Percentiles rank a stretch among this genome's conserved stretches.
These are phyloP conservation scores for Aegilops longissima DNA, from an alignment of 176 grass and related monocot species.

Conservation along the genomic window DNA sequence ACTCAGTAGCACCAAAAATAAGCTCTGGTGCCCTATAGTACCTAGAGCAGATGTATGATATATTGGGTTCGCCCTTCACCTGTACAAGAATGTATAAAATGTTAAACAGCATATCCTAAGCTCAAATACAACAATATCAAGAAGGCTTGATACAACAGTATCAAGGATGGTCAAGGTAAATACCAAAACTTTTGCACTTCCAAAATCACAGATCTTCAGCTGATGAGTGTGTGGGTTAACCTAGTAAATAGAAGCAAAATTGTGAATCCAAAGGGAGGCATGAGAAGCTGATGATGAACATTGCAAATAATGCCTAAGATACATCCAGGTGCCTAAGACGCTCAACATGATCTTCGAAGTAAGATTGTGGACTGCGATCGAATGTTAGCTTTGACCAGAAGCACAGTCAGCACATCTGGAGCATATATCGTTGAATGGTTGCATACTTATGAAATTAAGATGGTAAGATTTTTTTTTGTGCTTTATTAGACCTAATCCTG, in stretches of 20 bases:
- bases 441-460: not conserved
- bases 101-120: not conserved
- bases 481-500: not conserved
- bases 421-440: not conserved
- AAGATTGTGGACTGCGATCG: not conserved
- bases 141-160: not conserved
- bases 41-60: conserved; percentile 81
- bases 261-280: not conserved
- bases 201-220: conserved; percentile 73
- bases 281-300: not conserved
- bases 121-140: not conserved
- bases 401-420: not conserved
- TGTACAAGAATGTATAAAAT: conserved; percentile 16
- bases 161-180: conserved; percentile 11
- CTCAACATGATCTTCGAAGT: not conserved
- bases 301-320: not conserved
- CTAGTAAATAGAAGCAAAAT: conserved; percentile 26
- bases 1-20: conserved; percentile 80
- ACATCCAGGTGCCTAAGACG: not conserved
- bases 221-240: conserved; percentile 85
- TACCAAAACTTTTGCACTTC: conserved; percentile 86
- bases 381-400: not conserved
- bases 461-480: not conserved
- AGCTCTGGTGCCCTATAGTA: conserved; percentile 80
- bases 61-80: conserved; percentile 77